Evolutionary conservation across 2,329 filamentous ascomycete species (phyloP), one percentile per base, ranked within the genome.

Genomic region (Xylaria sp.): DNA sequence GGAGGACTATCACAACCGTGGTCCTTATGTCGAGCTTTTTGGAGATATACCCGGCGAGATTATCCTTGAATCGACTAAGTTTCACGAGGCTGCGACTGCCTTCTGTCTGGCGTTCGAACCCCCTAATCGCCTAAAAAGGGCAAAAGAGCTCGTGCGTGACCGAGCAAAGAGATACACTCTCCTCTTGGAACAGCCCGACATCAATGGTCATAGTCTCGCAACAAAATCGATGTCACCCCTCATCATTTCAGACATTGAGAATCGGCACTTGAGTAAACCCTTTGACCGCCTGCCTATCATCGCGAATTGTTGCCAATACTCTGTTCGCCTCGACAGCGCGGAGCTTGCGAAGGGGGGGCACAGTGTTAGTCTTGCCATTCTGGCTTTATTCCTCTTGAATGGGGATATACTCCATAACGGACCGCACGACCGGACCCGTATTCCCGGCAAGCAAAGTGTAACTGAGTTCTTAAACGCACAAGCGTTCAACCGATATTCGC

Each of bases 41-140:
- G 58, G 54, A 13, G 29, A 19, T n/a, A 64, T 64, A n/a, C 55
- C 60, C 1, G 70, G 71, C 4, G 57, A 64, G 33, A 15, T 64
- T 21, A 21, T 38, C 25, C 21, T 64, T 7, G 35, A 21, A 1
- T 62, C 58, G 17, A n/a, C 17, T 4, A 25, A 21, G 2, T 57
- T 57, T n/a, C 37, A 48, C 8, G 19, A 51, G 19, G 38, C 17
- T 3, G 54, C 47, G 29, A 58, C 38, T 25, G 21, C 25, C 19
- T 52, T 58, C 21, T 49, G 44, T 49, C 25, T 35, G 17, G 23
- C 43, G 17, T 27, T 49, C 11, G 17, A 56, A 31, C 17, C 35
- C 25, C 37, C n/a, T 3, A 19, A 7, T 43, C 1, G 4, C 21
- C 15, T 35, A 19, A 37, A 1, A 2, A 38, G 21, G n/a, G 15